phyloP scores from a whole-genome alignment of 2,329 filamentous ascomycete genomes.

The Aspergillus fumigatus region DNA sequence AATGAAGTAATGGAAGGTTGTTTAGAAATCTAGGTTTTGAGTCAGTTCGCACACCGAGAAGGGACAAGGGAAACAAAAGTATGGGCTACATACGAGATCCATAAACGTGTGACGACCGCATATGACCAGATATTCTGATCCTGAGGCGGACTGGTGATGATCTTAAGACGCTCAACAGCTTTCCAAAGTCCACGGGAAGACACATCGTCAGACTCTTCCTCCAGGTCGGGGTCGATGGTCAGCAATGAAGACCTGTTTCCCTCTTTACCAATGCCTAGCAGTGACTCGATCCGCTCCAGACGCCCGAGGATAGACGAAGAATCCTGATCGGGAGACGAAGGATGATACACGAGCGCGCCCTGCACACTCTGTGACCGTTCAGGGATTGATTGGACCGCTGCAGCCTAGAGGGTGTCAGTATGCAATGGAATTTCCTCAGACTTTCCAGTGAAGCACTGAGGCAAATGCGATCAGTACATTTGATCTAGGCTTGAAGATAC shows the following conservation, averaged over 20 bases:
- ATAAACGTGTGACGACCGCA: conserved; percentile 20
- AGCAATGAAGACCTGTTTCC: not conserved
- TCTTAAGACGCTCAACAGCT: conserved; percentile 19
- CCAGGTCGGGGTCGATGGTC: conserved; percentile 8
- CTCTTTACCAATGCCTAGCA: conserved; percentile 17
- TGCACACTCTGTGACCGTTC: conserved; percentile 9
- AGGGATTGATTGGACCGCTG: conserved; percentile 18
- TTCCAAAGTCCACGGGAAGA: conserved; percentile 17
- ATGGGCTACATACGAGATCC: conserved; percentile 20
- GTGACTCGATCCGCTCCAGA: conserved; percentile 21
- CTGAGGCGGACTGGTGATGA: conserved; percentile 18
- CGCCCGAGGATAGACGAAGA: conserved; percentile 19
- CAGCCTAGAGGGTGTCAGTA: conserved; percentile 17
- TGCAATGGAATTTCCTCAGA: not conserved
- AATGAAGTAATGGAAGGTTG: conserved; percentile 26
- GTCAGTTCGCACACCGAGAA: conserved; percentile 1
- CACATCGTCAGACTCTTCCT: conserved; percentile 10
- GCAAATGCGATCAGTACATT: conserved; percentile 17
- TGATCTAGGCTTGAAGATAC: conserved; percentile 27
- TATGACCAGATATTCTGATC: conserved; percentile 21
- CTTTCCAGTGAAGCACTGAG: no score
- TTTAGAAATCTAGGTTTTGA: conserved; percentile 18
- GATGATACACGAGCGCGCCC: not conserved
- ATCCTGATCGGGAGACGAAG: conserved; percentile 11
- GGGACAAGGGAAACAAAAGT: not conserved